Evolutionary conservation across 257 asterid genomes (phyloP).

Genomic region (Solanum sitiens): DNA sequence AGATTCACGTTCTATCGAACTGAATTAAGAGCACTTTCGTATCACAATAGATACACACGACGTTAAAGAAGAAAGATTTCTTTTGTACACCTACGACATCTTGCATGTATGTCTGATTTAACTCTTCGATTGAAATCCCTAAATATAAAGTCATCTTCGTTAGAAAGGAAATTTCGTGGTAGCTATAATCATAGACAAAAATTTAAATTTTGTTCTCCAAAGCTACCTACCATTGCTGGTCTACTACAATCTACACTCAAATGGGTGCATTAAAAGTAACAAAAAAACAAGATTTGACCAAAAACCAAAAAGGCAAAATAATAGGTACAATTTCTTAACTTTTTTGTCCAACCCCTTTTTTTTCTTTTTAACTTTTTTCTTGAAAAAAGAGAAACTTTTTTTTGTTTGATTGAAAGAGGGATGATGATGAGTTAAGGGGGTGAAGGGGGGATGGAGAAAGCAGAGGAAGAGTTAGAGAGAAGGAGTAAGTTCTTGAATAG

Average conservation of each 20-base stretch:
- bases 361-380: background rate
- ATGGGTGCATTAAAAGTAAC: background rate
- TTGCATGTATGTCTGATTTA: too few species aligned
- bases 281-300: background rate
- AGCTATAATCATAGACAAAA: background rate
- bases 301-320: background rate
- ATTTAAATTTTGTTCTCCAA: background rate
- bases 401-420: background rate
- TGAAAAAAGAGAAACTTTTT: background rate
- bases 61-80: accelerated
- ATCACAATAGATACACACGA: too few species aligned
- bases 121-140: too few species aligned
- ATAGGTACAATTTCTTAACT: background rate
- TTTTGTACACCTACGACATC: too few species aligned
- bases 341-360: background rate
- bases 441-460: constrained; percentile 50
- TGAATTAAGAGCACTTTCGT: too few species aligned
- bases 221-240: background rate
- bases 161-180: too few species aligned
- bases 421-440: constrained; percentile 1
- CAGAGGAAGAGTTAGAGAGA: constrained; percentile 73
- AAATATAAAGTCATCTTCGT: too few species aligned
- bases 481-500: constrained; percentile 82
- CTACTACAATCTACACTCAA: background rate
- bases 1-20: too few species aligned